These are phyloP conservation scores for Hypsizygus marmoreus DNA, from an alignment of 768 basidiomycete genomes.

Conservation along the genomic window DNA sequence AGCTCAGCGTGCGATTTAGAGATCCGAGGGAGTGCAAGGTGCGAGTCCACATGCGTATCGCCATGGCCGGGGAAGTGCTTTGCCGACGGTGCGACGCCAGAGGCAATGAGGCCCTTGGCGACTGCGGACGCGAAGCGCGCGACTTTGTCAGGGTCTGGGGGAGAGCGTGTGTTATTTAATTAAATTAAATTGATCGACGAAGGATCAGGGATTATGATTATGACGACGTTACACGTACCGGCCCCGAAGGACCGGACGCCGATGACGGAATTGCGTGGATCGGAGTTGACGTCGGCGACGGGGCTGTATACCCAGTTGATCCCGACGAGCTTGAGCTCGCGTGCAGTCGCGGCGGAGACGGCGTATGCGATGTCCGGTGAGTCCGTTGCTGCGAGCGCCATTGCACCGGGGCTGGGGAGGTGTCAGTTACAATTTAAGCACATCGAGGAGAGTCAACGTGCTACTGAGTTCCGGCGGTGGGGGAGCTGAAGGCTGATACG, in stretches of 20 bases:
- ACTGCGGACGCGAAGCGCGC: slow-evolving; percentile 49
- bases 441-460: slow-evolving; percentile 31
- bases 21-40: slow-evolving; percentile 65
- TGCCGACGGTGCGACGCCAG: slow-evolving; percentile 57
- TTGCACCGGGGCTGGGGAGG: slow-evolving; percentile 62
- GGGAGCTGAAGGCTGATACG: slow-evolving; percentile 66
- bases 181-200: neutral
- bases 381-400: slow-evolving; percentile 66
- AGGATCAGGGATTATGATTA: neutral
- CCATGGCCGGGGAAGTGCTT: slow-evolving; percentile 81
- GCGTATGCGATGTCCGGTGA: slow-evolving; percentile 44
- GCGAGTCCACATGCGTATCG: slow-evolving; percentile 72
- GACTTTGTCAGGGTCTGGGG: slow-evolving; percentile 57
- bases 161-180: neutral
- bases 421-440: neutral
- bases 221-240: slow-evolving; percentile 35
- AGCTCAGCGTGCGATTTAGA: slow-evolving; percentile 48
- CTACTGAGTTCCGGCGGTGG: slow-evolving; percentile 67
- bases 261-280: slow-evolving; percentile 70
- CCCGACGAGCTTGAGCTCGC: slow-evolving; percentile 59
- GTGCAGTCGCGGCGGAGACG: slow-evolving; percentile 49
- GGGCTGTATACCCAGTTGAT: slow-evolving; percentile 76
- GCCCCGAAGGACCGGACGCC: slow-evolving; percentile 75
- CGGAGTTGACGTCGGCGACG: slow-evolving; percentile 73
- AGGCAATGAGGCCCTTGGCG: slow-evolving; percentile 45